Evolutionary conservation across 495 filamentous ascomycete genomes (phyloP), one percentile per base, ranked within the genome.

Genomic region (Cryomyces minteri): DNA sequence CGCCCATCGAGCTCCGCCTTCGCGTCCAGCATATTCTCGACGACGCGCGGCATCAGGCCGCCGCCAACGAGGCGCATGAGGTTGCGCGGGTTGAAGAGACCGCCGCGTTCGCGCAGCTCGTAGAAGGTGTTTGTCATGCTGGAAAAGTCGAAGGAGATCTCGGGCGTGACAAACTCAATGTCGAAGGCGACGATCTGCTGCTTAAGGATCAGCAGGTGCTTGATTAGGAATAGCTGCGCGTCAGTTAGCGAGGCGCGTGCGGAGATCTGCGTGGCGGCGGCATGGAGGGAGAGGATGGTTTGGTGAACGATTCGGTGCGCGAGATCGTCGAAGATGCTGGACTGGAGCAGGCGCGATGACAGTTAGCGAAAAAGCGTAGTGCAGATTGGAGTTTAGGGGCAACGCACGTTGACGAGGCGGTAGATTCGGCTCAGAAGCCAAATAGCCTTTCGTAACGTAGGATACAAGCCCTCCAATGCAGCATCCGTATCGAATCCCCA

Each of bases 121-220:
- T 72, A 82, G 53, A 93, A 84, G 4, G 82, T 82, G 48, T 73
- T 80, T 58, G 80, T 85, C 10, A 90, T 69, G 43, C 75, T 75
- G 25, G 80, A 74, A 61, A 94, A 90, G 60, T 93, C 79, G 51
- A 83, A 71, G 12, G 74, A 72, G 31, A 80, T 65, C 41, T 67
- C 77, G 32, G 83, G 79, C 32, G 82, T 55, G 39, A 87, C 83
- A 52, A 82, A 88, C 58, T 82, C 77, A 46, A 95, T 90, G 63
- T 95, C 87, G 50, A 94, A 87, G 12, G 86, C 84, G 33, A 94
- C 74, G 31, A 95, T 84, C 51, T 88, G 80, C 51, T 88, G 85
- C 54, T 93, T 93, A 8, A 95, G 74, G 48, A 92, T 76, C 36
- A 94, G 78, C 3, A 95, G 70, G 57, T 95, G 88, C 51, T 84